Conservation (phyloP, 768 basidiomycete species). For the Kwoniella sp. region DNA sequence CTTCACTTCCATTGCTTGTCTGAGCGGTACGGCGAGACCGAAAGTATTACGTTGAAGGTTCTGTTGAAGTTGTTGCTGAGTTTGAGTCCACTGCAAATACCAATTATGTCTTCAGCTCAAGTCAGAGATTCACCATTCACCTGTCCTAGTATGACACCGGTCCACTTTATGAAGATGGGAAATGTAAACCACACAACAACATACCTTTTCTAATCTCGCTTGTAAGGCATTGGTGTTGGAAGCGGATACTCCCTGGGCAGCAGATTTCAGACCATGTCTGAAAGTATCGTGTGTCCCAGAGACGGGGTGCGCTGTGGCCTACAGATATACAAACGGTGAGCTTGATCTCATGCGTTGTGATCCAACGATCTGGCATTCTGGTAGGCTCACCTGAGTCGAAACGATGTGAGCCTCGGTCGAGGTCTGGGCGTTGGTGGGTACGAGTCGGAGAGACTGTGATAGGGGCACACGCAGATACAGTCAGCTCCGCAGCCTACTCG, state of each 20-base stretch:
- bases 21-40: slow-evolving; percentile 85
- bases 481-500: slow-evolving; percentile 2
- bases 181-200: not conserved
- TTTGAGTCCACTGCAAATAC: slow-evolving; percentile 78
- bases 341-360: too few species aligned
- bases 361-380: too few species aligned
- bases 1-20: slow-evolving; percentile 90
- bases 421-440: slow-evolving; percentile 32
- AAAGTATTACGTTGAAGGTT: slow-evolving; percentile 79
- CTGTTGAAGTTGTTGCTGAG: slow-evolving; percentile 83
- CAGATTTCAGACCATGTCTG: slow-evolving; percentile 76
- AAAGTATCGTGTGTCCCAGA: slow-evolving; percentile 87
- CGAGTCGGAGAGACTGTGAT: slow-evolving; percentile 36
- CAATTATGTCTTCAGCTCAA: too few species aligned
- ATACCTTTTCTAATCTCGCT: slow-evolving; percentile 74
- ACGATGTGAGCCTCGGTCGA: slow-evolving; percentile 38
- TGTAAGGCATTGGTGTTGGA: slow-evolving; percentile 62
- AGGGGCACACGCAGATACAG: not conserved
- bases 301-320: slow-evolving; percentile 56
- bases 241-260: slow-evolving; percentile 72
- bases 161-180: too few species aligned
- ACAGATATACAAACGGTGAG: not conserved
- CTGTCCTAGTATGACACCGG: too few species aligned
- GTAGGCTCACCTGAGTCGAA: slow-evolving; percentile 48
- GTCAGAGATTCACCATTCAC: too few species aligned